Evolutionary conservation across 306 rosid species (phyloP).

Genomic region (Prunus mume): DNA sequence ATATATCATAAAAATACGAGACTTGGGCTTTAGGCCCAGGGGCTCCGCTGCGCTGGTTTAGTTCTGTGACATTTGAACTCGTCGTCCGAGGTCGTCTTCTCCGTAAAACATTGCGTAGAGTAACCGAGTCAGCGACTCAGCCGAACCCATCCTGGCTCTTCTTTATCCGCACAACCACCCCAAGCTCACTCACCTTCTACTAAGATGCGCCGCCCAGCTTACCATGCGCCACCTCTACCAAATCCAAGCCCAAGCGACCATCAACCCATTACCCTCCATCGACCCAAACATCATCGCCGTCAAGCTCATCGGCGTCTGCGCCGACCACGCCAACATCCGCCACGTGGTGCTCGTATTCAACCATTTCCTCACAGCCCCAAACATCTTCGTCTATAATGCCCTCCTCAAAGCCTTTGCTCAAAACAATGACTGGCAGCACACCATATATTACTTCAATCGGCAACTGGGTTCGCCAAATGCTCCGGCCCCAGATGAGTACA

Average conservation of each 20-base stretch:
- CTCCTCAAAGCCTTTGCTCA: slow-evolving; percentile 46
- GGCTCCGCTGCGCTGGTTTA: background rate
- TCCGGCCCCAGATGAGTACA: slow-evolving; percentile 39
- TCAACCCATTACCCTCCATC: slow-evolving; percentile 34
- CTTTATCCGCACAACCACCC: slow-evolving; percentile 33
- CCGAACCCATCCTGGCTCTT: slow-evolving; percentile 28
- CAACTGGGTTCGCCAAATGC: slow-evolving; percentile 22
- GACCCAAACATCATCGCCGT: slow-evolving; percentile 41
- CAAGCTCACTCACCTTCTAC: slow-evolving; percentile 33
- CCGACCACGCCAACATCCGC: slow-evolving; percentile 23
- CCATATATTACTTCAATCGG: slow-evolving; percentile 27
- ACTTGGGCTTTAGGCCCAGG: too few species aligned
- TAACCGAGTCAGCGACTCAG: background rate
- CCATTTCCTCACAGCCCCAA: slow-evolving; percentile 31
- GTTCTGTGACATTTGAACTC: background rate
- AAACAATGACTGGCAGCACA: slow-evolving; percentile 35
- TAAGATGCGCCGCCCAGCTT: slow-evolving; percentile 29
- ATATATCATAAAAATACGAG: too few species aligned
- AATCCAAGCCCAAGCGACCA: slow-evolving; percentile 34
- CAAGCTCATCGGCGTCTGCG: slow-evolving; percentile 40
- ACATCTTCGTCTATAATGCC: slow-evolving; percentile 35
- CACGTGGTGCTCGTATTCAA: slow-evolving; percentile 27
- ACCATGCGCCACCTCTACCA: slow-evolving; percentile 40
- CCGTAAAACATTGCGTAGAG: background rate
- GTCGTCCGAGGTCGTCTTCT: background rate